Conservation (phyloP, 305 asterid genomes). For the Rubia balearica region DNA sequence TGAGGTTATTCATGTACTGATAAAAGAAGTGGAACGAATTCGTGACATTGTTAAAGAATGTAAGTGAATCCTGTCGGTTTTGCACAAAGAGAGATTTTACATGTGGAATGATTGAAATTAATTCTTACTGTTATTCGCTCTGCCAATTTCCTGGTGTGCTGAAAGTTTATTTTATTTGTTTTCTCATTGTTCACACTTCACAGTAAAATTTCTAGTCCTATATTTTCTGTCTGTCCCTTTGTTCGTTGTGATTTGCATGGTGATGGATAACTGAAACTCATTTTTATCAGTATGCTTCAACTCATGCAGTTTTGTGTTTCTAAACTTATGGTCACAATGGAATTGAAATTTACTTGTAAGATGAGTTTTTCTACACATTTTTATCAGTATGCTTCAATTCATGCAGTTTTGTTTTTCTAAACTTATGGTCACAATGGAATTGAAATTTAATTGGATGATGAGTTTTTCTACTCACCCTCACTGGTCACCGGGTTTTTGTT, state of each 20-base stretch:
- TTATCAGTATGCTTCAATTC: neutral
- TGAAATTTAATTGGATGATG: neutral
- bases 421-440: neutral
- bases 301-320: neutral
- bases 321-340: neutral
- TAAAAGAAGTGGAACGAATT: slow-evolving; percentile 53
- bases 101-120: neutral
- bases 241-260: neutral
- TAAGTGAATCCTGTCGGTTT: slow-evolving; percentile 39
- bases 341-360: neutral
- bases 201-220: neutral
- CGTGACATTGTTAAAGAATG: slow-evolving; percentile 57
- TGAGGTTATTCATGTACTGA: slow-evolving; percentile 54
- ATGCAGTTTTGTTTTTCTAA: neutral
- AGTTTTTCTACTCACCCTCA: slow-evolving; percentile 2
- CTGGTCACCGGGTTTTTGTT: neutral
- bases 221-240: neutral
- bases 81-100: neutral
- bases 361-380: neutral
- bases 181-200: neutral
- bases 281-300: neutral
- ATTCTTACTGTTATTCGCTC: neutral
- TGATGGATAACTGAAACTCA: neutral
- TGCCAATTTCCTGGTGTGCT: neutral
- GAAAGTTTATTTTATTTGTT: neutral